These are phyloP conservation scores for Pyricularia sp. DNA, from an alignment of 2,329 filamentous ascomycete genomes.

Conservation along the genomic window DNA sequence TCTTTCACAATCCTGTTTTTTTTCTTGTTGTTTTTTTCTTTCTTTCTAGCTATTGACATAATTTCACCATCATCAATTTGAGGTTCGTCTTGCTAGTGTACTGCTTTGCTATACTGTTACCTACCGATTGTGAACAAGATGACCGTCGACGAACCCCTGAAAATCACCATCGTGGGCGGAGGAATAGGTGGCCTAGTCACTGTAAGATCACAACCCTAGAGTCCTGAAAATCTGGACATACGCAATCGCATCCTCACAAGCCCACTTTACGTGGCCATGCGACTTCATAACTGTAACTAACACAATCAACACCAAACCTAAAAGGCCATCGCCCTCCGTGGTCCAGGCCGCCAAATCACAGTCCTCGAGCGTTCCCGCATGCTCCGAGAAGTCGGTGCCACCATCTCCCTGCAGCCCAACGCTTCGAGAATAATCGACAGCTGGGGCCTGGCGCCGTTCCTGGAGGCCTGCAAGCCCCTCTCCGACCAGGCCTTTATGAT, in stretches of 20 bases:
- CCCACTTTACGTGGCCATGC: no score
- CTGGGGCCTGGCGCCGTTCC: constrained; percentile 19
- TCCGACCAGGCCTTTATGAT: constrained; percentile 26
- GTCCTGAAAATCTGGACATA: neutral
- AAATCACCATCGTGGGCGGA: constrained; percentile 13
- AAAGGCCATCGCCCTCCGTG: neutral
- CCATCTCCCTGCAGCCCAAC: constrained; percentile 31
- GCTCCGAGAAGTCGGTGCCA: constrained; percentile 27
- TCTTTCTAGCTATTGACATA: neutral
- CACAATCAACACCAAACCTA: neutral
- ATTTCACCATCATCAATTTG: no score
- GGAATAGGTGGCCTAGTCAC: constrained; percentile 19
- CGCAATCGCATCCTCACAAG: no score
- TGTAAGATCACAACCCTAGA: neutral
- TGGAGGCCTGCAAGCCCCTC: constrained; percentile 20
- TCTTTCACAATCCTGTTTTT: neutral
- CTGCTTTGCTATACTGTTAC: neutral
- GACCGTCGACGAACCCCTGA: neutral
- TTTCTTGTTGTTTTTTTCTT: neutral
- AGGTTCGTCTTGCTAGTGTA: neutral
- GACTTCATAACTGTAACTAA: neutral
- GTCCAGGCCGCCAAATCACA: constrained; percentile 9
- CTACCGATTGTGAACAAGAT: neutral
- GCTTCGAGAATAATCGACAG: constrained; percentile 23
- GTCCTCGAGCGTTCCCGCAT: constrained; percentile 16